Evolutionary conservation across 129 eudicot genomes (phyloP), one percentile per base, ranked within the genome.

Genomic region (Flaveria ramosissima): DNA sequence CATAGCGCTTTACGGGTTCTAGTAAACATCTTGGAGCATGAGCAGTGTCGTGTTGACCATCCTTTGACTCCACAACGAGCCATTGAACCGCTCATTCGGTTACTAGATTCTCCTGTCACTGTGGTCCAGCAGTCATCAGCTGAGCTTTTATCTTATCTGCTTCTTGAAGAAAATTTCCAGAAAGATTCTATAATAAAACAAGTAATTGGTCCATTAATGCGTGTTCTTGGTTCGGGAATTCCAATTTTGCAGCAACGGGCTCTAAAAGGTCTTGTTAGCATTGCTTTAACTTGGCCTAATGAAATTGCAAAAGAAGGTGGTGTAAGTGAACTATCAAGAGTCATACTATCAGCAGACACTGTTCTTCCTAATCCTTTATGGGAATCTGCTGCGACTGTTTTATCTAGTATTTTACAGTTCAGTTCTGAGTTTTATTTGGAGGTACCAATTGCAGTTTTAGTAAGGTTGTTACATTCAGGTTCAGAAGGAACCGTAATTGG

Each of bases 241-340:
- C 96, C 90, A 62, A 88, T 87, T 72, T 75, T 89, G 85, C 99
- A 95, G 84, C 99, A 95, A 86, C 83, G 92, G 77, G 92, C 96
- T 74, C 83, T 95, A 39, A 84, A 85, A 78, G 96, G 90, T 77
- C 92, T 95, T 70, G 97, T 91, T 59, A 83, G 91, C 75, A 84
- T 89, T 71, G 84, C 97, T 8, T 66, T 84, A 65, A 71, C 81
- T 70, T 95, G 97, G 99, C 99, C 99, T 48, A 95, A 95, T 79
- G 99, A 95, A 74, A 95, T 95, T 79, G 99, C 97, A 45, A 95
- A 89, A 83, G 97, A 91, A 83, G 99, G 99, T 30, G 99, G 99
- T 24, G 99, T 95, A 11, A 83, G 80, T 71, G 96, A 95, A 76
- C 85, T 95, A 13, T 95, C 99, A 68, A 89, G 85, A 81, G 97